A percentile compares a stretch with the other conserved stretches of the same genome.
Conservation (phyloP, 768 basidiomycete species). For the Boletellus ananas region DNA sequence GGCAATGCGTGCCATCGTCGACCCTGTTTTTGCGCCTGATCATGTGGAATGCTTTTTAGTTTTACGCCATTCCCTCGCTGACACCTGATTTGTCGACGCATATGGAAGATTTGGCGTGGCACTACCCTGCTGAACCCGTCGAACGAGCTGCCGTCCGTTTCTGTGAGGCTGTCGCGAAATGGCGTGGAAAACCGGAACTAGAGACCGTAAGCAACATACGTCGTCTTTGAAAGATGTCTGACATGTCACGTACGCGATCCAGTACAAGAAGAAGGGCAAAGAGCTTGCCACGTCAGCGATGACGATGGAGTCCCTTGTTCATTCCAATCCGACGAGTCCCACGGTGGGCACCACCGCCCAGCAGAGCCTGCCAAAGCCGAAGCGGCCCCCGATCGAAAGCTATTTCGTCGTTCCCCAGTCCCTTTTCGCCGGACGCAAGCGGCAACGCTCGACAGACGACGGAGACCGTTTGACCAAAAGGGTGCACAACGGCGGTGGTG, state of each 20-base stretch:
- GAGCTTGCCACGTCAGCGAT: conserved; percentile 37
- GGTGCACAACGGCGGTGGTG: conserved; percentile 7
- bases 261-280: conserved; percentile 54
- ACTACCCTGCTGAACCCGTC: conserved; percentile 77
- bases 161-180: conserved; percentile 76
- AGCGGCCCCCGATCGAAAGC: conserved; percentile 35
- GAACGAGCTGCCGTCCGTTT: conserved; percentile 76
- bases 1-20: neutral
- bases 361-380: conserved; percentile 17
- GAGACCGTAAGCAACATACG: conserved; percentile 50
- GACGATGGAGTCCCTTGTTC: conserved; percentile 64
- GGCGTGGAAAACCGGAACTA: conserved; percentile 83
- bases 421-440: conserved; percentile 20
- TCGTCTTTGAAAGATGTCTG: neutral
- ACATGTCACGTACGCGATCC: conserved; percentile 27
- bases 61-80: conserved; percentile 67
- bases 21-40: neutral
- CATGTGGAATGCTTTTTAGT: conserved; percentile 40
- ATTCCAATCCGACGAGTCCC: conserved; percentile 67
- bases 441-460: conserved; percentile 26
- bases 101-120: conserved; percentile 68
- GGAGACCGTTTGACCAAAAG: conserved; percentile 24
- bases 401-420: conserved; percentile 32
- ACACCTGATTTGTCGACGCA: conserved; percentile 76
- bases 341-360: conserved; percentile 30